A percentile compares a stretch with the other conserved stretches of the same genome.
These are phyloP conservation scores for Penstemon barbatus DNA, from an alignment of 257 asterid species.

Conservation along the genomic window DNA sequence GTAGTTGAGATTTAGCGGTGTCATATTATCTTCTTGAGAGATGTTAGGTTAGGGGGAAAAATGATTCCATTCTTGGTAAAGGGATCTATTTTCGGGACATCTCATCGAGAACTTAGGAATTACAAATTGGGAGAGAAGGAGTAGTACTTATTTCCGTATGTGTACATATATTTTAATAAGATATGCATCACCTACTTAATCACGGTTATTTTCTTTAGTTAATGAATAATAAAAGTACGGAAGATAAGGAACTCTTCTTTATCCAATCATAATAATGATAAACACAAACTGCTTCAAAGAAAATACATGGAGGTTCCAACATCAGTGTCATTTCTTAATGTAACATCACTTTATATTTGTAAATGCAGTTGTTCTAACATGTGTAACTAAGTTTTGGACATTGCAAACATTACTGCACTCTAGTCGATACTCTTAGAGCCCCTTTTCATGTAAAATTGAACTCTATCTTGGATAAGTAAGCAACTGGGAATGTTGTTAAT, in stretches of 20 bases:
- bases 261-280: neutral
- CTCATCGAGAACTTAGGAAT: too few species aligned
- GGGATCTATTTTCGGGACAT: too few species aligned
- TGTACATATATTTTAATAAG: neutral
- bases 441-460: neutral
- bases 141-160: neutral
- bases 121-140: too few species aligned
- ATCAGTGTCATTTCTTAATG: neutral
- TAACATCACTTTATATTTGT: constrained; percentile 7
- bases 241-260: neutral
- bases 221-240: neutral
- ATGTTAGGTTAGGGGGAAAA: too few species aligned
- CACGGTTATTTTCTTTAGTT: neutral
- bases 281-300: neutral
- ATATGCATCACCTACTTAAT: neutral
- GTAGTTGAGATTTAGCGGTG: too few species aligned
- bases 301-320: neutral
- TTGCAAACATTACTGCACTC: neutral
- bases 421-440: neutral
- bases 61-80: too few species aligned
- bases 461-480: neutral
- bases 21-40: too few species aligned
- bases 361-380: neutral
- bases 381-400: neutral
- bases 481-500: constrained; percentile 8